Percentiles rank a stretch among this genome's conserved stretches.
phyloP scores from a whole-genome alignment of 352 stramenopile species.

The Pythium periplocum region DNA sequence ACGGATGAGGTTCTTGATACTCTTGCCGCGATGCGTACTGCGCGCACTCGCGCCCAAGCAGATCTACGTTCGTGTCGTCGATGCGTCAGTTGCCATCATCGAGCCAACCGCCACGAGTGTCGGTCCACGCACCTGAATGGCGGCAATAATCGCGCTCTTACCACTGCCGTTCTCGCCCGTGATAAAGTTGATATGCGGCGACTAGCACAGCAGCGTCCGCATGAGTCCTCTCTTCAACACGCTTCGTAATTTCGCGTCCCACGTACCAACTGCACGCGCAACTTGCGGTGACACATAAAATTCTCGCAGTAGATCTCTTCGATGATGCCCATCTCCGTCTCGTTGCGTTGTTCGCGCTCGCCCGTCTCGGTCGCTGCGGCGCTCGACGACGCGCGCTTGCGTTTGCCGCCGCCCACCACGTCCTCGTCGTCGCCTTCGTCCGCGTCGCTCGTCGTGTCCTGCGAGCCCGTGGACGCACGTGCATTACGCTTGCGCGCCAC shows the following conservation, averaged over 20 bases:
- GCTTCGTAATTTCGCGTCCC: no score
- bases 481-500: no score
- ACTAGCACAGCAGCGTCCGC: constrained; percentile 12
- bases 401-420: neutral
- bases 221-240: neutral
- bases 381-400: constrained; percentile 1
- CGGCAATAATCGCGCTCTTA: constrained; percentile 96
- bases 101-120: constrained; percentile 15
- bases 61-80: constrained; percentile 73
- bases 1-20: constrained; percentile 94
- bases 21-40: constrained; percentile 92
- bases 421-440: constrained; percentile 16
- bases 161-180: constrained; percentile 93
- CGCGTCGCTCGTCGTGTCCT: constrained; percentile 16
- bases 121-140: constrained; percentile 84
- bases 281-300: constrained; percentile 97
- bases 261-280: constrained; percentile 77
- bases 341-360: constrained; percentile 22
- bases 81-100: neutral
- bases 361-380: neutral
- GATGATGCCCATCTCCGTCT: constrained; percentile 92
- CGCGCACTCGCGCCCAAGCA: constrained; percentile 92
- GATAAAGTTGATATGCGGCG: constrained; percentile 84
- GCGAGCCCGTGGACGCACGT: constrained; percentile 15
- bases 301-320: constrained; percentile 95